phyloP scores from a whole-genome alignment of 495 filamentous ascomycete species.

The Xylaria sp. region DNA sequence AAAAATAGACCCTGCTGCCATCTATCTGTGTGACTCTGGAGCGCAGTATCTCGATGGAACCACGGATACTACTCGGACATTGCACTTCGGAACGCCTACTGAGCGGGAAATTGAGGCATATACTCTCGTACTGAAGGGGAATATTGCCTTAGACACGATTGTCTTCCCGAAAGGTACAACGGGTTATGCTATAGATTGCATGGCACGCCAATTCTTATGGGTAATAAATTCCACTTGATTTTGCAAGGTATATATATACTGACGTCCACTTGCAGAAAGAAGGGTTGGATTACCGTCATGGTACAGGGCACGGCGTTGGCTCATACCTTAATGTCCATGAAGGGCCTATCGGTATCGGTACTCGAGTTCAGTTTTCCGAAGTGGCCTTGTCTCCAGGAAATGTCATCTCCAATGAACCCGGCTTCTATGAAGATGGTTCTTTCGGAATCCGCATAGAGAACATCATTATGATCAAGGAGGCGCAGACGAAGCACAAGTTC shows the following conservation, averaged over 20 bases:
- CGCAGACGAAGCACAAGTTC: slow-evolving; percentile 83
- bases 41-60: slow-evolving; percentile 96
- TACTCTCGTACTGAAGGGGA: slow-evolving; percentile 95
- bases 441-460: slow-evolving; percentile 99
- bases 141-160: slow-evolving; percentile 85
- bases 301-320: slow-evolving; percentile 95
- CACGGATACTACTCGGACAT: slow-evolving; percentile 92
- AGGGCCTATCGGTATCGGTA: slow-evolving; percentile 95
- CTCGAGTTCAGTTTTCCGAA: slow-evolving; percentile 87
- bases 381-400: slow-evolving; percentile 90
- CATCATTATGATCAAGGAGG: slow-evolving; percentile 87
- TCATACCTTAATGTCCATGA: slow-evolving; percentile 96
- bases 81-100: slow-evolving; percentile 89
- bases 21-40: slow-evolving; percentile 97
- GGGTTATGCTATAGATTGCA: slow-evolving; percentile 86
- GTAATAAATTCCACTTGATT: slow-evolving; percentile 43
- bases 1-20: slow-evolving; percentile 80
- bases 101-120: slow-evolving; percentile 89
- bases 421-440: slow-evolving; percentile 96
- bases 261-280: slow-evolving; percentile 58
- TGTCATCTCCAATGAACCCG: slow-evolving; percentile 93
- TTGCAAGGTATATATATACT: not conserved
- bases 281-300: slow-evolving; percentile 94
- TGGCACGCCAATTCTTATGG: slow-evolving; percentile 95
- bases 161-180: slow-evolving; percentile 95